Evolutionary conservation across 345 rosid species (phyloP).

Genomic region (Hibiscus syriacus): DNA sequence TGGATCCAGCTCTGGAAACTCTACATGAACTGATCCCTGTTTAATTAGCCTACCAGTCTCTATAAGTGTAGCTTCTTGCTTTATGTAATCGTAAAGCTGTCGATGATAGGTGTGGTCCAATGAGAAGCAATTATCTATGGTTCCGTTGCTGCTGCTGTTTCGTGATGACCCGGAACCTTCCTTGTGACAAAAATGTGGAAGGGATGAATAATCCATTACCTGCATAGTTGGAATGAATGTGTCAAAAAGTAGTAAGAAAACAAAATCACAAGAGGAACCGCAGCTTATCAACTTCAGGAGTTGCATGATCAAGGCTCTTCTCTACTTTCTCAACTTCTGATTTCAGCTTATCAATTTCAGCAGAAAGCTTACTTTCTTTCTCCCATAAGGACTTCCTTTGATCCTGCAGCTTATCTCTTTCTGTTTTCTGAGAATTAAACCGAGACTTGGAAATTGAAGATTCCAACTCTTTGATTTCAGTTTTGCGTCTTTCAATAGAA

Average conservation of each 20-base stretch:
- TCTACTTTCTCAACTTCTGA: too few species aligned
- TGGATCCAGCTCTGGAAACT: slow-evolving; percentile 50
- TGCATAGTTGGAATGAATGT: slow-evolving; percentile 26
- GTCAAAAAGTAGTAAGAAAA: slow-evolving; percentile 3
- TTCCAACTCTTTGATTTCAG: too few species aligned
- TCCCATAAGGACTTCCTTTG: too few species aligned
- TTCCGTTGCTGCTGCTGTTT: slow-evolving; percentile 31
- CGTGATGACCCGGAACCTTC: slow-evolving; percentile 75
- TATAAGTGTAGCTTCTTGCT: slow-evolving; percentile 37
- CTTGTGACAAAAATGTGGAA: slow-evolving; percentile 85
- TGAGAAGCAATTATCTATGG: slow-evolving; percentile 63
- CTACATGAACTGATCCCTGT: slow-evolving; percentile 80
- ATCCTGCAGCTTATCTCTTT: too few species aligned
- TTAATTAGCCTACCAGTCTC: slow-evolving; percentile 37
- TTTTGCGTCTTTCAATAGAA: too few species aligned
- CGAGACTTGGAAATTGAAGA: too few species aligned
- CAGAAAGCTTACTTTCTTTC: too few species aligned
- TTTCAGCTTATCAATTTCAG: too few species aligned
- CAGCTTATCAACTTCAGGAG: too few species aligned
- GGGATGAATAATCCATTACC: slow-evolving; percentile 85
- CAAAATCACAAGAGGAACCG: too few species aligned
- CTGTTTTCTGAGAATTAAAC: too few species aligned
- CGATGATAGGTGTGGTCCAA: slow-evolving; percentile 82
- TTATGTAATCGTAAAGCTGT: slow-evolving; percentile 60
- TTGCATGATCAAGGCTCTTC: too few species aligned